A percentile compares a stretch with the other conserved stretches of the same genome.
Evolutionary conservation across 164 flowering plant genomes (phyloP).

Genomic region (Cinnamomum micranthum): DNA sequence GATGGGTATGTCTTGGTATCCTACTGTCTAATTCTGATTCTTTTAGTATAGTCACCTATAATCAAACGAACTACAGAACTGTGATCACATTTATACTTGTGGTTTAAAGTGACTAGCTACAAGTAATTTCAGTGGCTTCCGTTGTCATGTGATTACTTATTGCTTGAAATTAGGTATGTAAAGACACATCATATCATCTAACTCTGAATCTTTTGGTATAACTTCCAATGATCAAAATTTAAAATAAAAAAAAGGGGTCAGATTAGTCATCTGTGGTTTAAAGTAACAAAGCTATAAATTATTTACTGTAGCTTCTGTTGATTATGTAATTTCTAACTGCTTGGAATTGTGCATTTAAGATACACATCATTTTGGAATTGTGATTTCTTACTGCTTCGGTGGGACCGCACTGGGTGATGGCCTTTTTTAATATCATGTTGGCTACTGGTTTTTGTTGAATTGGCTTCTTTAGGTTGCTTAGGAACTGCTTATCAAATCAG

Average conservation of each 20-base stretch:
- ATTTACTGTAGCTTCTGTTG: not conserved
- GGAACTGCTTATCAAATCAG: not conserved
- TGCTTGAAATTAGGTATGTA: not conserved
- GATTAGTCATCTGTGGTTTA: not conserved
- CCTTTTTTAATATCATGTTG: not conserved
- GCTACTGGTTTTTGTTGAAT: not conserved
- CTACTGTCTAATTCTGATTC: not conserved
- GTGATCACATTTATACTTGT: not conserved
- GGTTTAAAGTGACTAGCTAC: not conserved
- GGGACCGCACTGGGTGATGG: not conserved
- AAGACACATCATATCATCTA: not conserved
- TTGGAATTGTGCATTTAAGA: not conserved
- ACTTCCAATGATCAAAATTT: not conserved
- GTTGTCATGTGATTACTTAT: not conserved
- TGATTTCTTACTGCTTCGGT: too few species aligned
- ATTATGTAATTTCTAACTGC: too few species aligned
- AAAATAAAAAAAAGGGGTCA: too few species aligned
- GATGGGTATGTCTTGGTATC: conserved; percentile 60
- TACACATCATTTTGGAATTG: not conserved
- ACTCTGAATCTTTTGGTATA: not conserved
- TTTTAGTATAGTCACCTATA: not conserved
- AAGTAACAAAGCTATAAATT: not conserved
- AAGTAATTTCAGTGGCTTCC: not conserved
- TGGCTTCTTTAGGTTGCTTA: not conserved
- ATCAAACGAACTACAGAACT: not conserved